Evolutionary conservation across 371 early-diverging fungal species (phyloP), one percentile per base, ranked within the genome.

Genomic region (Cokeromyces recurvatus): DNA sequence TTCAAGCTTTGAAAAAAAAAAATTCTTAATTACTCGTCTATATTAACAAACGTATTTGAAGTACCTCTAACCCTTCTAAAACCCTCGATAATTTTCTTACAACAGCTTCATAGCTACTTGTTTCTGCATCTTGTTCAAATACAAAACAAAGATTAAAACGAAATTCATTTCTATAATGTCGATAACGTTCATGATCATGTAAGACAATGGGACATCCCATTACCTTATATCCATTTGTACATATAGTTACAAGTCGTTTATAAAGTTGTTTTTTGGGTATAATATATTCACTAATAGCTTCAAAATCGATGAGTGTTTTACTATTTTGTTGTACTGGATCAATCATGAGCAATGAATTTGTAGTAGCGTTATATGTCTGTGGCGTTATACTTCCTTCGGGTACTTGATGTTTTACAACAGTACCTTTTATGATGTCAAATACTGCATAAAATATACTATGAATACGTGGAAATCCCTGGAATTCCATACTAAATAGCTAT

Each of bases 131-230:
- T 38, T 78, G 78, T 54, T 87, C 89, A 75, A 94, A 94, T n/a
- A 91, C 89, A 77, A 92, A 91, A 46, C 86, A 85, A 12, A 91
- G 60, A 59, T 94, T 94, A 75, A 91, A 94, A 32, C 89, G 75
- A 38, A 91, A 74, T n/a, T 83, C 87, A 66, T 90, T 91, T 19
- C 94, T 67, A 32, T 63, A 52, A 19, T 61, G 51, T 16, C 71
- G 62, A 51, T 92, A 94, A 50, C 84, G 83, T 45, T 74, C 75
- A 47, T 76, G 66, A 56, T 87, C 77, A 43, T 82, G 77, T 20
- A 94, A 78, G 10, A 71, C 67, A 16, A 91, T 84, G 11, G 92
- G 92, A 60, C 76, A 83, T 0, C 92, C 86, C 62, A 90, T 78
- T 11, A 91, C 79, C 48, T 86, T 83, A 62, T 88, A 86, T 1